Conservation (phyloP, 345 rosid genomes). For the Nephelium lappaceum region DNA sequence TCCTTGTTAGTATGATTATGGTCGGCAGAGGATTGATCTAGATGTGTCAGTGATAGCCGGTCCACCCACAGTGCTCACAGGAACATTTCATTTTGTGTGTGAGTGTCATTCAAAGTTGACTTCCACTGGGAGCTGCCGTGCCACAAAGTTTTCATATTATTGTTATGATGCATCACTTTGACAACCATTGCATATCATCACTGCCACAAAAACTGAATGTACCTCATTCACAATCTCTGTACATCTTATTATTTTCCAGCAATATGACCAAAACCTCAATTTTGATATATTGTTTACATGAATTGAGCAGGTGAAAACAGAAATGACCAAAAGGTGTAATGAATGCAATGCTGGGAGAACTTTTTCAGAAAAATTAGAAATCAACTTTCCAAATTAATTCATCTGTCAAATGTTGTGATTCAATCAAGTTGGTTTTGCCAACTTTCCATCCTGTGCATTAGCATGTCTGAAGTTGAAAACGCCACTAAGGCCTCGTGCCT, state of each 20-base stretch:
- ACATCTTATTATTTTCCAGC: slow-evolving; percentile 15
- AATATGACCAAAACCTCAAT: slow-evolving; percentile 1
- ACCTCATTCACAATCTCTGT: not conserved
- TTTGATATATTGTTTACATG: not conserved
- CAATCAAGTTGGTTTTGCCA: slow-evolving; percentile 43
- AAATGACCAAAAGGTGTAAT: slow-evolving; percentile 16
- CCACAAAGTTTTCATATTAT: not conserved
- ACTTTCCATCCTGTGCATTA: slow-evolving; percentile 28
- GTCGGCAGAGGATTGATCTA: not conserved
- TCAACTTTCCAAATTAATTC: slow-evolving; percentile 21
- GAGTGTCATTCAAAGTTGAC: not conserved
- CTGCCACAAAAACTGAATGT: not conserved
- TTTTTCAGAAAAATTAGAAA: slow-evolving; percentile 21
- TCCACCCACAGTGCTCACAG: not conserved
- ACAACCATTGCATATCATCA: not conserved
- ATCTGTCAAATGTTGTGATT: slow-evolving; percentile 8
- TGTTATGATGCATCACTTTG: not conserved
- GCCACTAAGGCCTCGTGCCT: slow-evolving; percentile 63
- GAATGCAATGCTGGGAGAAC: slow-evolving; percentile 26
- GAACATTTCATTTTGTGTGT: not conserved
- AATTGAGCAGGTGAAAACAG: slow-evolving; percentile 16
- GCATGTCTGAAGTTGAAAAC: slow-evolving; percentile 52
- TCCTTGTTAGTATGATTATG: not conserved
- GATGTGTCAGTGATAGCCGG: not conserved
- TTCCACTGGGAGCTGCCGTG: not conserved